Base-by-base conservation (phyloP, 2,329 filamentous ascomycete species). In the Trichoderma sp. region DNA sequence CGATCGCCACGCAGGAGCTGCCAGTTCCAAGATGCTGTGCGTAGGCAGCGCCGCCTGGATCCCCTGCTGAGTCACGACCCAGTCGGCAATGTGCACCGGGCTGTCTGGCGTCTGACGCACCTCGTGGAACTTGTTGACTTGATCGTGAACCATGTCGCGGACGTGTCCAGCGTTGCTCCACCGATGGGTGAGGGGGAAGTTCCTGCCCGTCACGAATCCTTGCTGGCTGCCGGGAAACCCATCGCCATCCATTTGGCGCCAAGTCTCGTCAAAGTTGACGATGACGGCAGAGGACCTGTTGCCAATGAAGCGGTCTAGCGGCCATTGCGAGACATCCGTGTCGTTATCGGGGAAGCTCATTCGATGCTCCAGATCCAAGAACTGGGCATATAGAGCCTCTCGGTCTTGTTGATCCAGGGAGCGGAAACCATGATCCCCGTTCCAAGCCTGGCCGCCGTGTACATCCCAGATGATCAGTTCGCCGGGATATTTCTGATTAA, bases 401-500 rank as follows among this genome's bases (percentile, higher is more conserved):
- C 68, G 69, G 1, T 71, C 71, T 7, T 21, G 10, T 10, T 60
- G 34, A 18, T 67, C 26, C 21, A 74, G 51, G 0, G 14, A 3
- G 5, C 43, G 18, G n/a, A 49, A 71, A 7, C n/a, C 14, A 16
- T 55, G 21, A 2, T 59, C 51, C 4, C 14, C 21, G 7, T 64
- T 65, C 56, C 49, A 58, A n/a, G 46, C 69, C 4, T 66, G 46
- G 5, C 24, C 10, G 34, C 69, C 54, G 43, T 77, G 71, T 14
- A 80, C 68, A 59, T 80, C 78, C 67, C 73, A 72, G 66, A 80
- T 78, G 73, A 77, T 72, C 56, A 79, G 72, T 70, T 80, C 78
- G 13, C 78, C 78, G 3, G 77, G 77, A 26, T 72, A 56, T 6
- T 74, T 51, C 0, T 68, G 34, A 58, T 75, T 77, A 70, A 78